Evolutionary conservation across 805 yeast species (phyloP).

Genomic region (Ogataea allantospora): DNA sequence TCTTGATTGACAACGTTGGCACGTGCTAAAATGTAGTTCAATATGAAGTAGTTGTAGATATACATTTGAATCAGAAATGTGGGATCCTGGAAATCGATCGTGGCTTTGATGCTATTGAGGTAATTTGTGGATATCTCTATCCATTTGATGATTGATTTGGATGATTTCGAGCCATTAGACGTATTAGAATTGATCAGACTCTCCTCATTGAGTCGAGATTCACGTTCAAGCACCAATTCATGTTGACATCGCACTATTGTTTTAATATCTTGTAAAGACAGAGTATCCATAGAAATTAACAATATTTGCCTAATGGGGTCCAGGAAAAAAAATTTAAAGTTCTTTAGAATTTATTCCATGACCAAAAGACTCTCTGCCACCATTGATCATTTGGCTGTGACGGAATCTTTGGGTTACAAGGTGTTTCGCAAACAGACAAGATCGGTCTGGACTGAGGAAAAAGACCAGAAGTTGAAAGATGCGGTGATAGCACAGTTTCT

Average conservation of each 20-base stretch:
- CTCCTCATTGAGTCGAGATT: conserved; percentile 4
- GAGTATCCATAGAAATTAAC: conserved; percentile 10
- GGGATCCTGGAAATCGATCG: conserved; percentile 17
- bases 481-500: conserved; percentile 38
- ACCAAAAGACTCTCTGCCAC: conserved; percentile 15
- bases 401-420: conserved; percentile 72
- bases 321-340: conserved; percentile 3
- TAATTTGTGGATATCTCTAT: conserved; percentile 25
- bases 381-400: conserved; percentile 55
- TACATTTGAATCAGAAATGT: conserved; percentile 24
- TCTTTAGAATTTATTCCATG: conserved; percentile 1
- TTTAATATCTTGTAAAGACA: conserved; percentile 11
- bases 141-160: conserved; percentile 20
- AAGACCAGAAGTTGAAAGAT: conserved; percentile 55
- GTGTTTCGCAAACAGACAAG: conserved; percentile 64
- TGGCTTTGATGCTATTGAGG: conserved; percentile 17
- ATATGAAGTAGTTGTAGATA: conserved; percentile 21
- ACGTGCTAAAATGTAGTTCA: conserved; percentile 17
- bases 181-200: conserved; percentile 1
- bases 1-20: conserved; percentile 13
- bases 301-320: not conserved
- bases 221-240: conserved; percentile 13
- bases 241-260: conserved; percentile 18
- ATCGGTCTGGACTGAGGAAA: conserved; percentile 73
- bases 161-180: conserved; percentile 2